Evolutionary conservation across 768 basidiomycete genomes (phyloP).

Genomic region (Mycena albidolilacea): DNA sequence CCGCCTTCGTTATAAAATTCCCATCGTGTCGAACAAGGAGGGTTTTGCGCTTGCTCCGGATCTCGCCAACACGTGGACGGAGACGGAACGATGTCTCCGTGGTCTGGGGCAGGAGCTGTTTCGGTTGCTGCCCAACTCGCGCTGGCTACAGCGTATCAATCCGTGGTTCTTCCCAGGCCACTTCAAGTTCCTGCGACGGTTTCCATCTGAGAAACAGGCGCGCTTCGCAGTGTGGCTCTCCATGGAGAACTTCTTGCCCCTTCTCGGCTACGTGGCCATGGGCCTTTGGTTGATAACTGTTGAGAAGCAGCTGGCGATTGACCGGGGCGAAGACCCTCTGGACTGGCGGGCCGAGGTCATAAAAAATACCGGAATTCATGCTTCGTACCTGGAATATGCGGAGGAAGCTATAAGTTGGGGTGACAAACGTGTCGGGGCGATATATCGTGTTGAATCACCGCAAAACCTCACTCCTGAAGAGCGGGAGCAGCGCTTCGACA

Average conservation of each 20-base stretch:
- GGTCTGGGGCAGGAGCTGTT: background rate
- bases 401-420: background rate
- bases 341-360: background rate
- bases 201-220: background rate
- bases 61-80: background rate
- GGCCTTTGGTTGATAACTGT: background rate
- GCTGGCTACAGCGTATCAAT: background rate
- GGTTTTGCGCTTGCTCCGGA: background rate
- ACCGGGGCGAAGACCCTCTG: background rate
- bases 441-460: background rate
- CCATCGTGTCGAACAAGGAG: background rate
- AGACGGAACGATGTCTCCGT: background rate
- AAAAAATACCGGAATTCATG: background rate
- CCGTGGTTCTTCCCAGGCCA: conserved; percentile 13
- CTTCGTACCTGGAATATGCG: background rate
- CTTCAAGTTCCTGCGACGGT: conserved; percentile 1
- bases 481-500: background rate
- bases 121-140: background rate
- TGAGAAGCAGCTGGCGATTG: background rate
- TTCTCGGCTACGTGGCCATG: conserved; percentile 19
- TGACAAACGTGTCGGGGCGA: conserved; percentile 4
- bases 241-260: conserved; percentile 4
- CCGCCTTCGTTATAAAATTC: background rate
- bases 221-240: conserved; percentile 9
- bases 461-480: background rate